phyloP scores from a whole-genome alignment of 75 land plant genomes.

The Gnetum montanum region DNA sequence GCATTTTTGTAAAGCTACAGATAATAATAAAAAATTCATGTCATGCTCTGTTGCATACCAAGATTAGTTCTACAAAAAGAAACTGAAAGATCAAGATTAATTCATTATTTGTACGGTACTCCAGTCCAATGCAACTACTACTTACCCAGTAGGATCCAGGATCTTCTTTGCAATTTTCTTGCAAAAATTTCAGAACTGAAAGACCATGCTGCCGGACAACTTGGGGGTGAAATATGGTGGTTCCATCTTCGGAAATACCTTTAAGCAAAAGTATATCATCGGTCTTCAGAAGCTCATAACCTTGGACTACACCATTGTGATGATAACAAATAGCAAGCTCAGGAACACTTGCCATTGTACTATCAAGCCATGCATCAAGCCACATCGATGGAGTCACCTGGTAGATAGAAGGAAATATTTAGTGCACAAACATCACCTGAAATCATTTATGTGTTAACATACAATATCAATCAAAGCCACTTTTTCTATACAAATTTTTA shows the following conservation, averaged over 20 bases:
- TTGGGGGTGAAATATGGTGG: conserved; percentile 90
- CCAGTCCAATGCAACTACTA: background rate
- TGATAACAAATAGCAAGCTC: conserved; percentile 99
- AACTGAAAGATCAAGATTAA: too few species aligned
- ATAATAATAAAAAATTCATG: background rate
- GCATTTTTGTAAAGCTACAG: conserved; percentile 86
- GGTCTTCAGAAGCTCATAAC: conserved; percentile 95
- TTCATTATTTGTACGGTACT: too few species aligned
- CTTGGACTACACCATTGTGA: conserved; percentile 96
- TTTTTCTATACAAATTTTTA: background rate
- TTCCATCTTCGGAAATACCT: conserved; percentile 94
- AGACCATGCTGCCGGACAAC: conserved; percentile 97
- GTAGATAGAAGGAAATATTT: conserved; percentile 1
- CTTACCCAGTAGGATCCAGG: conserved; percentile 99
- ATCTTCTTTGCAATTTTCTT: conserved; percentile 97
- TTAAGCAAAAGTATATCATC: conserved; percentile 92
- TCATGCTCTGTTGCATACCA: too few species aligned
- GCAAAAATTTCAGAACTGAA: conserved; percentile 89
- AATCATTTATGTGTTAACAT: background rate
- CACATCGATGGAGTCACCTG: conserved; percentile 94
- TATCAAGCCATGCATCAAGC: conserved; percentile 99
- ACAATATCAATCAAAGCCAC: background rate
- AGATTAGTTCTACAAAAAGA: too few species aligned
- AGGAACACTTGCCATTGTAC: conserved; percentile 98
- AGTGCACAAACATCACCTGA: too few species aligned